phyloP scores from a whole-genome alignment of 2,329 filamentous ascomycete genomes.

The Exophiala calicioides region DNA sequence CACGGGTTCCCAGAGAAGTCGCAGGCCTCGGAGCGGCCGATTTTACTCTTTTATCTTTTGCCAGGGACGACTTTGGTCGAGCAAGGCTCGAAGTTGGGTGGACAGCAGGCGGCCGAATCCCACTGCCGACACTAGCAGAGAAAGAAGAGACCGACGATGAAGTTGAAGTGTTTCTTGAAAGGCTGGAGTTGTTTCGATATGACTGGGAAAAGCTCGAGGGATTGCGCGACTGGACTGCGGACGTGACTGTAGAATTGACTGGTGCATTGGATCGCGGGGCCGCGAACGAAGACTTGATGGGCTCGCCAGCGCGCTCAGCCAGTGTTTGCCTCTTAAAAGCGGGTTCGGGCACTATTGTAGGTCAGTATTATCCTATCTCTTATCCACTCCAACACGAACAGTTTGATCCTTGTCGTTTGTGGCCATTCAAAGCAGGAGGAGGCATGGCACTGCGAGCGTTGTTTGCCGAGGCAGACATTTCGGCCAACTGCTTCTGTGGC shows the following conservation, averaged over 20 bases:
- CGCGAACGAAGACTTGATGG: slow-evolving; percentile 43
- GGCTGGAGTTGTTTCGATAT: slow-evolving; percentile 44
- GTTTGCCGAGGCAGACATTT: slow-evolving; percentile 54
- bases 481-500: slow-evolving; percentile 43
- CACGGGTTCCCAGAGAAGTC: slow-evolving; percentile 45
- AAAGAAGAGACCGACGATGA: slow-evolving; percentile 54
- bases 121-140: slow-evolving; percentile 59
- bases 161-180: slow-evolving; percentile 47
- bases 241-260: slow-evolving; percentile 46
- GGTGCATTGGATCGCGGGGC: slow-evolving; percentile 47
- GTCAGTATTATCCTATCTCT: slow-evolving; percentile 46
- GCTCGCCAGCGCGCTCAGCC: slow-evolving; percentile 57
- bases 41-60: slow-evolving; percentile 52
- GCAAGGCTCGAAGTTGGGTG: slow-evolving; percentile 37
- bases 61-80: slow-evolving; percentile 56
- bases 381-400: slow-evolving; percentile 39
- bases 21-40: slow-evolving; percentile 43
- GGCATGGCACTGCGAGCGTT: slow-evolving; percentile 55
- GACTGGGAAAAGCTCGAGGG: slow-evolving; percentile 40
- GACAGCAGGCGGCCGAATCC: slow-evolving; percentile 48
- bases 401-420: slow-evolving; percentile 56
- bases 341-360: slow-evolving; percentile 51
- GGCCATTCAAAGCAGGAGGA: slow-evolving; percentile 42
- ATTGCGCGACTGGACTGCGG: slow-evolving; percentile 44
- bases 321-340: slow-evolving; percentile 64